Evolutionary conservation across 257 asterid species (phyloP).

Genomic region (Solanum pinnatisectum): DNA sequence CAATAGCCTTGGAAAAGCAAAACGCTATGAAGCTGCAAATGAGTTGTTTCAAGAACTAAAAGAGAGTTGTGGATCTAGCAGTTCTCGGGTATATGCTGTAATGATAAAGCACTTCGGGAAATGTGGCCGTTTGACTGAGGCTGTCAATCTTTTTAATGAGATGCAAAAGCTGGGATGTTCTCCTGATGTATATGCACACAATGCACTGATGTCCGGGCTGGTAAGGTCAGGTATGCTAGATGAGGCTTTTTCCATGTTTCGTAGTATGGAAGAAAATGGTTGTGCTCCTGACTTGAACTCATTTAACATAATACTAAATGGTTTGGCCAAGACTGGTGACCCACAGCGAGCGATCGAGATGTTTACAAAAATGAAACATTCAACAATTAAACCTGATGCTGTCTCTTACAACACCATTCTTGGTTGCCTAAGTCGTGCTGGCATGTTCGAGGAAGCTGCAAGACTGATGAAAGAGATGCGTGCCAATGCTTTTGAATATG

Average conservation of each 20-base stretch:
- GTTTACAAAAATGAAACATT: slow-evolving; percentile 27
- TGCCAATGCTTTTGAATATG: slow-evolving; percentile 26
- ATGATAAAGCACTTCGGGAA: slow-evolving; percentile 41
- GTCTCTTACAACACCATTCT: slow-evolving; percentile 35
- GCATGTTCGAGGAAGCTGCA: slow-evolving; percentile 48
- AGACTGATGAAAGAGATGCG: slow-evolving; percentile 44
- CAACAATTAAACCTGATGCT: slow-evolving; percentile 19
- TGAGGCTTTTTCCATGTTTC: slow-evolving; percentile 27
- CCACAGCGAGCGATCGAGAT: slow-evolving; percentile 24
- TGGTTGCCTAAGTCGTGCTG: slow-evolving; percentile 34
- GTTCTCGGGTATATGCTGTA: slow-evolving; percentile 41
- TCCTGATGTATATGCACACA: slow-evolving; percentile 34
- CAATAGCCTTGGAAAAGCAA: slow-evolving; percentile 64
- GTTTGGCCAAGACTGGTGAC: slow-evolving; percentile 23
- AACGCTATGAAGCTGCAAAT: slow-evolving; percentile 71
- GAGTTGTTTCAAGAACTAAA: slow-evolving; percentile 37
- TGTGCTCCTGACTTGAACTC: slow-evolving; percentile 32
- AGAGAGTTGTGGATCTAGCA: slow-evolving; percentile 33
- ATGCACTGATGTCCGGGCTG: slow-evolving; percentile 43
- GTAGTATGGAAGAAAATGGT: slow-evolving; percentile 25
- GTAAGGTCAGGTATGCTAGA: slow-evolving; percentile 28
- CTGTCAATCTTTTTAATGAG: slow-evolving; percentile 27
- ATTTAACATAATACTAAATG: slow-evolving; percentile 30
- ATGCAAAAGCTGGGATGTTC: slow-evolving; percentile 24
- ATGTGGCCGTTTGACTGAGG: slow-evolving; percentile 27